Evolutionary conservation across 2,329 filamentous ascomycete genomes (phyloP), one percentile per base, ranked within the genome.

Genomic region (Drechmeria coniospora): DNA sequence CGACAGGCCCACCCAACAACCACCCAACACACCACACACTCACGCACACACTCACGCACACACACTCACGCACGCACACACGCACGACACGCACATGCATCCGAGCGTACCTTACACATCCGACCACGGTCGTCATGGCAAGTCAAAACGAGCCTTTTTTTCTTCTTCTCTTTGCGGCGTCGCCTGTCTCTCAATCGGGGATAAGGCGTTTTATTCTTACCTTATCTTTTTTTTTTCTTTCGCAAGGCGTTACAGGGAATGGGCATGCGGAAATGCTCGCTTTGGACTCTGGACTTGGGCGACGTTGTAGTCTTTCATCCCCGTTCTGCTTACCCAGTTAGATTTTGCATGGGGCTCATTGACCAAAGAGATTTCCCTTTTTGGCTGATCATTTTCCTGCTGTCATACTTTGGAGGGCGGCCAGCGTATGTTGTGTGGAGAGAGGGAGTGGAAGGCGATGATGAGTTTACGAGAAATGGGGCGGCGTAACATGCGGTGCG

Each of bases 231-330:
- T n/a, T n/a, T 46, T 41, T 35, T 42, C 39, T 46, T 49, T 48
- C 44, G 45, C 43, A 42, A 39, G 48, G 44, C 48, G 50, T 51
- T 51, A 36, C 42, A 38, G 37, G 44, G 37, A 30, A 18, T 15
- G 34, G 33, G 37, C 32, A 34, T 36, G 35, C 27, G 35, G 21
- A 27, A n/a, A 15, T 38, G 36, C 33, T 33, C 40, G 32, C 17
- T 35, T 42, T 38, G 33, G 28, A n/a, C n/a, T n/a, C n/a, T n/a
- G 6, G 10, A n/a, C 6, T 40, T 33, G 24, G 37, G 29, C 35
- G 32, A 36, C 32, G 36, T 32, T 34, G 19, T 33, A 33, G 26
- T 33, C 32, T 35, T 35, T 33, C 37, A 39, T 39, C 30, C 28
- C 32, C 31, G 33, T n/a, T n/a, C n/a, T n/a, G n/a, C n/a, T n/a